Conservation (phyloP, 176 grass and related monocot genomes). For the Pharus latifolius region DNA sequence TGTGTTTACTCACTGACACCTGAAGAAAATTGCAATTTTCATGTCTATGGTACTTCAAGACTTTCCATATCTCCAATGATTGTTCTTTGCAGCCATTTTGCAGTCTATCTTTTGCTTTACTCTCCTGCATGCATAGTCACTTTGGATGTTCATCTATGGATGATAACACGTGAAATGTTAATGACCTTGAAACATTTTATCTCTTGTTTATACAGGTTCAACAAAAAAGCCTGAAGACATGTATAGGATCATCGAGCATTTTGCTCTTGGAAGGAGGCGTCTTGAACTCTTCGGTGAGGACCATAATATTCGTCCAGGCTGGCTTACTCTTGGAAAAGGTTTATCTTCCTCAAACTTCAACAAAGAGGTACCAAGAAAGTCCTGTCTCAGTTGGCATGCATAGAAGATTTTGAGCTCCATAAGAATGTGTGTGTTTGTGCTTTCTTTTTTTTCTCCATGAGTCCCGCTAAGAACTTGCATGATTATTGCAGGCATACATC, state of each 20-base stretch:
- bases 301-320: slow-evolving; percentile 85
- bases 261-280: slow-evolving; percentile 82
- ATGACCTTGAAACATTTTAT: neutral
- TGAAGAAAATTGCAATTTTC: too few relatives aligned
- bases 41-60: too few relatives aligned
- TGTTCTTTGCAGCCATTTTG: neutral
- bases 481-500: slow-evolving; percentile 39
- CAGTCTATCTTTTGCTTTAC: neutral
- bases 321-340: slow-evolving; percentile 86
- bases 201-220: slow-evolving; percentile 37
- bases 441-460: neutral
- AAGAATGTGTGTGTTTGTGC: too few relatives aligned
- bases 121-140: neutral
- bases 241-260: slow-evolving; percentile 98
- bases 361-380: slow-evolving; percentile 56
- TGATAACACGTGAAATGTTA: neutral
- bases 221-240: slow-evolving; percentile 97
- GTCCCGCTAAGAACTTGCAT: neutral
- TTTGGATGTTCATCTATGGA: neutral
- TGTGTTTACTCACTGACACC: too few relatives aligned
- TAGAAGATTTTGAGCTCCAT: neutral
- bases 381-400: neutral
- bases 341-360: slow-evolving; percentile 92
- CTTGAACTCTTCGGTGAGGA: slow-evolving; percentile 96
- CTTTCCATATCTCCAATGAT: too few relatives aligned